Evolutionary conservation across 345 rosid species (phyloP).

Genomic region (Stellera chamaejasme): DNA sequence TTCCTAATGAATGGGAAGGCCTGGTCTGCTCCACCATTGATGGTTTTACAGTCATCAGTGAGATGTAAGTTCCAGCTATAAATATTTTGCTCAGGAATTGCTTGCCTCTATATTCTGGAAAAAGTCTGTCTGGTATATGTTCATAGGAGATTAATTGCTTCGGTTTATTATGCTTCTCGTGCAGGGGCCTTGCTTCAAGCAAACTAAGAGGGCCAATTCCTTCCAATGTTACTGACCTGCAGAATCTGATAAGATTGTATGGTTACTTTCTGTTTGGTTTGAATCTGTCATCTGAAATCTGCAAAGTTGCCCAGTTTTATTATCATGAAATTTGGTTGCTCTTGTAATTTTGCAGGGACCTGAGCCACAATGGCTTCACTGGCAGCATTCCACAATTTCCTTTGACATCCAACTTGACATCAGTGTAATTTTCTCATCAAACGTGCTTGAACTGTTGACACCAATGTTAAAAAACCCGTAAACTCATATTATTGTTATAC

Average conservation of each 20-base stretch:
- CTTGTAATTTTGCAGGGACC: conserved; percentile 27
- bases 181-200: conserved; percentile 41
- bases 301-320: neutral
- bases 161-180: conserved; percentile 4
- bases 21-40: conserved; percentile 27
- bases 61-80: conserved; percentile 33
- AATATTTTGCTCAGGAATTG: neutral
- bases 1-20: conserved; percentile 41
- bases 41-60: conserved; percentile 27
- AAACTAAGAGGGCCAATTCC: conserved; percentile 34
- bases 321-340: neutral
- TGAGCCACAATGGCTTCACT: conserved; percentile 45
- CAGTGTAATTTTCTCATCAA: conserved; percentile 38
- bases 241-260: conserved; percentile 38
- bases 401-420: conserved; percentile 28
- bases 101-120: neutral
- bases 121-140: neutral
- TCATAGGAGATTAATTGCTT: neutral
- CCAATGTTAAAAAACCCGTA: neutral
- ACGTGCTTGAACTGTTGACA: neutral
- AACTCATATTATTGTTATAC: neutral
- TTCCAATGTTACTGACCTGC: conserved; percentile 20
- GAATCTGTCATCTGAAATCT: neutral
- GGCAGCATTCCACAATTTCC: conserved; percentile 34
- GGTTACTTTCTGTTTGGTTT: conserved; percentile 14